phyloP scores from a whole-genome alignment of 257 asterid species.

The Nicotiana knightiana region DNA sequence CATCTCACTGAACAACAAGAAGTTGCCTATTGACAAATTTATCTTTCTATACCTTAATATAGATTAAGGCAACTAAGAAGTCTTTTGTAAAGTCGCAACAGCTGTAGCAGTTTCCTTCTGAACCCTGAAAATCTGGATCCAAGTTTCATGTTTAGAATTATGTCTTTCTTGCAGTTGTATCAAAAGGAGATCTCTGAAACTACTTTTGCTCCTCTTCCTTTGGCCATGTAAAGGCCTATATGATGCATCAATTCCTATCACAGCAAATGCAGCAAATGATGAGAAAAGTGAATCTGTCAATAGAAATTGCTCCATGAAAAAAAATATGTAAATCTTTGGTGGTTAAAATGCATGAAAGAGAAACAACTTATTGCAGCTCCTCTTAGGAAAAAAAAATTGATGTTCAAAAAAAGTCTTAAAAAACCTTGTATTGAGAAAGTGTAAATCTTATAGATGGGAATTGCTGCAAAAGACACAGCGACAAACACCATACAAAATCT shows the following conservation, averaged over 20 bases:
- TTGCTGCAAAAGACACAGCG: background rate
- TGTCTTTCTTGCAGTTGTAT: slow-evolving; percentile 6
- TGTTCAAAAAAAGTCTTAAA: background rate
- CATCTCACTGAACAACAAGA: background rate
- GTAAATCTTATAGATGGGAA: background rate
- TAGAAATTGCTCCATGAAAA: background rate
- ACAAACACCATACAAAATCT: background rate
- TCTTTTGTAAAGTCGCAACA: background rate
- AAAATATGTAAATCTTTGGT: background rate
- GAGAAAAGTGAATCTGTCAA: slow-evolving; percentile 4
- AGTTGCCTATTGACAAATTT: background rate
- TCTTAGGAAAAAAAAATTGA: background rate
- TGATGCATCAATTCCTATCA: slow-evolving; percentile 77
- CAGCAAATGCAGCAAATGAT: background rate
- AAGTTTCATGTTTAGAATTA: background rate
- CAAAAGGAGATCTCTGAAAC: slow-evolving; percentile 53
- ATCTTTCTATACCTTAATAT: background rate
- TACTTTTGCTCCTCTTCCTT: slow-evolving; percentile 84
- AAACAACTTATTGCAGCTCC: background rate
- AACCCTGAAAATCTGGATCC: background rate
- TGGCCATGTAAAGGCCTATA: slow-evolving; percentile 76
- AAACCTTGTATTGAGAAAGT: background rate
- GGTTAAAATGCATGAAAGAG: background rate
- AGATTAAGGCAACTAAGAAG: background rate
- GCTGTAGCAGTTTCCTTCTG: background rate